These are phyloP conservation scores for Mycosphaerella arachidis DNA, from an alignment of 2,329 filamentous ascomycete genomes.

Conservation along the genomic window DNA sequence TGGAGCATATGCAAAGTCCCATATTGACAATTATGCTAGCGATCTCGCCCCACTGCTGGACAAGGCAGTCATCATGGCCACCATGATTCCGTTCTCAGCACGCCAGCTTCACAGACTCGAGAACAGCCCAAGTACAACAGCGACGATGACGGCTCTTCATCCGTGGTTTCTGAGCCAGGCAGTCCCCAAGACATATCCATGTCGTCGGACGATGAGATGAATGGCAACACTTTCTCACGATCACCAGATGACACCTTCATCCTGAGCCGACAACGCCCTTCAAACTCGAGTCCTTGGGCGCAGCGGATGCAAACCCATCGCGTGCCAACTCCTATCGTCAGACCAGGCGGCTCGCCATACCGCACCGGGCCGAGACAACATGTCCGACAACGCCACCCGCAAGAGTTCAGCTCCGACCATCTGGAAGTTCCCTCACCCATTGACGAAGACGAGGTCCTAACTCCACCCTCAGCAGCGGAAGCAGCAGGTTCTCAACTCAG, in stretches of 20 bases:
- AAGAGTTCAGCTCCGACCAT: conserved; percentile 28
- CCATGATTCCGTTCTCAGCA: conserved; percentile 29
- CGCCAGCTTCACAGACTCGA: conserved; percentile 19
- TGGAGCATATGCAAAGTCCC: neutral
- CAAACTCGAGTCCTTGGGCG: conserved; percentile 18
- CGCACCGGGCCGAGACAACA: conserved; percentile 22
- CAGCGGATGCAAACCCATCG: conserved; percentile 21
- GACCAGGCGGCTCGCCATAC: conserved; percentile 20
- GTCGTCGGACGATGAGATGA: conserved; percentile 27
- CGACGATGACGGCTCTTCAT: conserved; percentile 28
- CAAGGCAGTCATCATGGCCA: conserved; percentile 13
- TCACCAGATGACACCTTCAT: conserved; percentile 16
- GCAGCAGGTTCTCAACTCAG: conserved; percentile 34
- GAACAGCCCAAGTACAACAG: conserved; percentile 30
- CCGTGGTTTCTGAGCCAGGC: conserved; percentile 31
- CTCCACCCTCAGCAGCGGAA: conserved; percentile 31
- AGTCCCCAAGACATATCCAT: conserved; percentile 28
- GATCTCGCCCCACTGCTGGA: conserved; percentile 19
- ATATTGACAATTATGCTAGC: conserved; percentile 9
- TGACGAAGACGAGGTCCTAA: conserved; percentile 35
- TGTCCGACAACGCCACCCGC: conserved; percentile 30
- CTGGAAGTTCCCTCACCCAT: conserved; percentile 34
- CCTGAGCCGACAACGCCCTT: conserved; percentile 5
- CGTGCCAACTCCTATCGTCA: conserved; percentile 25
- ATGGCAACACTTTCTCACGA: conserved; percentile 21